Percentiles rank a stretch among this genome's conserved stretches.
These are phyloP conservation scores for Eutrema salsugineum DNA, from an alignment of 441 rosid genomes.

Conservation along the genomic window DNA sequence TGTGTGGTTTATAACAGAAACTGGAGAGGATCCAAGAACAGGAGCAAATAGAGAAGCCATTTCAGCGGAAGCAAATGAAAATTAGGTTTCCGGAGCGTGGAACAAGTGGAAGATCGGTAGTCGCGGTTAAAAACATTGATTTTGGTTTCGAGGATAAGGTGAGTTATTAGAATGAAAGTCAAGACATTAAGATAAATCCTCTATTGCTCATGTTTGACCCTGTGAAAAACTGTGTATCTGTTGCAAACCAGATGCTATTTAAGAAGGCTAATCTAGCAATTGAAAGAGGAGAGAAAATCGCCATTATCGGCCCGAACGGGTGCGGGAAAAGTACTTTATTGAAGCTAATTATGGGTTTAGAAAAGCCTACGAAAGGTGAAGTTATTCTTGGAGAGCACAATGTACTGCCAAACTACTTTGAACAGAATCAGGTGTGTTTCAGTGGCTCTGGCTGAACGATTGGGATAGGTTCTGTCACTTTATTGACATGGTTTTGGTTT, in stretches of 20 bases:
- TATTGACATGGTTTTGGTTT: constrained; percentile 21
- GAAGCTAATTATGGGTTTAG: constrained; percentile 79
- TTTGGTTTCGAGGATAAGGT: constrained; percentile 82
- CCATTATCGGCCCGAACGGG: constrained; percentile 92
- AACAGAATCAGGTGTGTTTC: constrained; percentile 84
- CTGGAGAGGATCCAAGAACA: constrained; percentile 83
- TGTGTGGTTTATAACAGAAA: constrained; percentile 44
- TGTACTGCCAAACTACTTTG: constrained; percentile 95
- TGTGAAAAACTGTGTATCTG: not conserved
- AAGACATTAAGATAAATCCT: not conserved
- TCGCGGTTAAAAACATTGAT: constrained; percentile 56
- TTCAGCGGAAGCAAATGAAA: constrained; percentile 86
- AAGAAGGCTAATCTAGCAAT: constrained; percentile 67
- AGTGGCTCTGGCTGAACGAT: not conserved
- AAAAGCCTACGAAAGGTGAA: constrained; percentile 71
- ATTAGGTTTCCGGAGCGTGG: constrained; percentile 97
- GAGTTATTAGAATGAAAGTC: constrained; percentile 15
- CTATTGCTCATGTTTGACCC: not conserved
- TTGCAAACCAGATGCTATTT: constrained; percentile 55
- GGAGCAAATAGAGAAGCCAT: constrained; percentile 89
- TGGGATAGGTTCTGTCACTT: not conserved
- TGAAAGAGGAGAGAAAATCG: constrained; percentile 86
- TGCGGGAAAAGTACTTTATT: constrained; percentile 93
- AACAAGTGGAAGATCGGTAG: constrained; percentile 78
- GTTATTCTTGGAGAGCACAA: constrained; percentile 86